Evolutionary conservation across 768 basidiomycete species (phyloP), one percentile per base, ranked within the genome.

Genomic region (Astraeus odoratus): DNA sequence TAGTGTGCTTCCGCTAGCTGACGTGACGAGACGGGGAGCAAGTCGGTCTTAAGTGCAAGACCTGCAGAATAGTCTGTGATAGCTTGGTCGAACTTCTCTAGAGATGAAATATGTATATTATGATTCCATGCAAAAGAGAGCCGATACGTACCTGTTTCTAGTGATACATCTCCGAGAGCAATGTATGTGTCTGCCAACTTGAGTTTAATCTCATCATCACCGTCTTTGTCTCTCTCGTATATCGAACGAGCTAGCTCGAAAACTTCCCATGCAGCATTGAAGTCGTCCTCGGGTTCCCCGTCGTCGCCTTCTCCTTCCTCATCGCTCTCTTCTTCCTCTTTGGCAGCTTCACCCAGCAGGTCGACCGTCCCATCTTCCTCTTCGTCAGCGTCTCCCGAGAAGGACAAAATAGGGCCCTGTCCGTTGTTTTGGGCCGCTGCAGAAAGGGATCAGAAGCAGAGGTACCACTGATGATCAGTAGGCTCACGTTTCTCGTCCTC

Each of bases 241-340:
- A 95, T 83, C 9, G 83, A 79, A 31, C 94, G 75, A 18, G 95
- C 94, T 45, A 95, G 80, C 54, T 99, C 96, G n/a, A 99, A 73
- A 3, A 95, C 84, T 59, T 96, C 89, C 93, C 95, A 99, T 10
- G 96, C 92, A 20, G 90, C 91, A 53, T 95, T 96, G 64, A 96
- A 96, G 57, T 98, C 96, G 54, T 99, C 96, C 56, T 96, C 95
- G 0, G 89, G 90, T 55, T 88, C 90, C 3, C 61, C 86, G 10
- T 82, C 86, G 3, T 79, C 85, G 2, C 70, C 78, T 0, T 69
- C 80, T 1, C 67, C 30, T 5, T 31, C 30, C 5, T n/a, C 10
- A 4, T 31, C 30, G 3, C 10, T 76, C 10, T 73, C 75, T 7
- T 74, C 75, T 1, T 58, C 64, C 44, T 76, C 75, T 47, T 76